These are phyloP conservation scores for Xylariales sp. DNA, from an alignment of 2,329 filamentous ascomycete species.

Conservation along the genomic window DNA sequence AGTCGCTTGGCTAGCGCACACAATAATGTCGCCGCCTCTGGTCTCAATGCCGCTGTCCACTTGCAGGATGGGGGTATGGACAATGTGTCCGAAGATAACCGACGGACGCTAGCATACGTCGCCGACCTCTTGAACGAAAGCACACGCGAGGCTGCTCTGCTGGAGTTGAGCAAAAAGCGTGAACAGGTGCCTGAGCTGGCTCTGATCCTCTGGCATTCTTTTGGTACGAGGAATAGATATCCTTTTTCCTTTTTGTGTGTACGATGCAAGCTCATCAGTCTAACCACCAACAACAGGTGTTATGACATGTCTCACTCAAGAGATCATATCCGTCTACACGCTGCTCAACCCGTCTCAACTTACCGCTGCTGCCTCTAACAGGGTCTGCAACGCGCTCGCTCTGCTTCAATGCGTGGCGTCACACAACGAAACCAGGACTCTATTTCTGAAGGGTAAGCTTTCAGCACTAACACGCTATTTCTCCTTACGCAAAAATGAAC, in stretches of 20 bases:
- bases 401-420: constrained; percentile 95
- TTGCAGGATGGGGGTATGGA: constrained; percentile 56
- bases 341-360: constrained; percentile 94
- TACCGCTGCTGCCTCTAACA: constrained; percentile 93
- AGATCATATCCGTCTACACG: constrained; percentile 98
- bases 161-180: constrained; percentile 97
- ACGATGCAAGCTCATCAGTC: no score
- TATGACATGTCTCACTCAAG: constrained; percentile 95
- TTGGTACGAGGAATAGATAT: no score
- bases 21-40: constrained; percentile 38
- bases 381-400: constrained; percentile 95
- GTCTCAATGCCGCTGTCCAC: constrained; percentile 40
- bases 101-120: constrained; percentile 88
- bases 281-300: constrained; percentile 58
- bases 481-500: constrained; percentile 10
- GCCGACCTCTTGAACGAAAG: constrained; percentile 84
- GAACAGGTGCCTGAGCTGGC: constrained; percentile 97
- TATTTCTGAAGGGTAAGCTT: constrained; percentile 82
- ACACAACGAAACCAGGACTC: constrained; percentile 89
- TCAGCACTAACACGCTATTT: background rate
- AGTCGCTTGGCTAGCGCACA: constrained; percentile 67
- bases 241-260: no score
- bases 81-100: constrained; percentile 81
- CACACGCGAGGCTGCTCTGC: constrained; percentile 82
- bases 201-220: constrained; percentile 96